These are phyloP conservation scores for Mortierella sp. DNA, from an alignment of 371 early-diverging fungal species.

Conservation along the genomic window DNA sequence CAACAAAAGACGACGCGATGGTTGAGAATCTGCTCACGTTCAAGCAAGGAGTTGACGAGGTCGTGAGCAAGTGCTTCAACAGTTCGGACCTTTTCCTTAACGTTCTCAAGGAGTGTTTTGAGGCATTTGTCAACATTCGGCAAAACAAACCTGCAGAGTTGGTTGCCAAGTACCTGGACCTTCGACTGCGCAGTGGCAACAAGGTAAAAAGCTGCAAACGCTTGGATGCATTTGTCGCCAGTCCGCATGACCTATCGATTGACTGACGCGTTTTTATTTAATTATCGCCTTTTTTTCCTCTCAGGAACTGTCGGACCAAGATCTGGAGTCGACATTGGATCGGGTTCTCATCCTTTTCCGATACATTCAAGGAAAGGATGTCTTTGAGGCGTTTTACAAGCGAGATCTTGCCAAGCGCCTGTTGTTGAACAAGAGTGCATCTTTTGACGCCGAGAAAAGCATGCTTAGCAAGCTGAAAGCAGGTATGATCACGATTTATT, in stretches of 20 bases:
- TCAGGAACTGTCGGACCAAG: constrained; percentile 70
- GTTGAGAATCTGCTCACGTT: constrained; percentile 79
- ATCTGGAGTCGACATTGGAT: constrained; percentile 78
- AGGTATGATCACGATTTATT: constrained; percentile 60
- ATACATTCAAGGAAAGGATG: constrained; percentile 92
- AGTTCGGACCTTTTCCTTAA: constrained; percentile 71
- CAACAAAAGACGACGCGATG: constrained; percentile 70
- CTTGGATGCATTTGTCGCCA: neutral
- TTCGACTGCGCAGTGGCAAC: constrained; percentile 61
- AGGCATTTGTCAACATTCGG: constrained; percentile 87
- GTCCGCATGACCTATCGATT: constrained; percentile 20
- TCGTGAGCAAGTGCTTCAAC: constrained; percentile 75
- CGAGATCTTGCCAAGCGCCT: constrained; percentile 92
- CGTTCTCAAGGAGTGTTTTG: constrained; percentile 88
- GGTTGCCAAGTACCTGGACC: constrained; percentile 88
- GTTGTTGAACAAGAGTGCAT: constrained; percentile 80
- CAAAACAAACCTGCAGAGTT: constrained; percentile 92
- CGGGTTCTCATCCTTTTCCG: constrained; percentile 87
- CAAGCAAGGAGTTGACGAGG: constrained; percentile 75
- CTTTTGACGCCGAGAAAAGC: constrained; percentile 86
- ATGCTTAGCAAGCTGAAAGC: constrained; percentile 87
- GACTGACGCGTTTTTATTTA: constrained; percentile 29
- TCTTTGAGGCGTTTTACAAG: constrained; percentile 97
- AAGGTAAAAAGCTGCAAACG: constrained; percentile 56
- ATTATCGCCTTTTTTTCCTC: constrained; percentile 9